Evolutionary conservation across 495 filamentous ascomycete species (phyloP), one percentile per base, ranked within the genome.

Genomic region (Penicillium odoratum): DNA sequence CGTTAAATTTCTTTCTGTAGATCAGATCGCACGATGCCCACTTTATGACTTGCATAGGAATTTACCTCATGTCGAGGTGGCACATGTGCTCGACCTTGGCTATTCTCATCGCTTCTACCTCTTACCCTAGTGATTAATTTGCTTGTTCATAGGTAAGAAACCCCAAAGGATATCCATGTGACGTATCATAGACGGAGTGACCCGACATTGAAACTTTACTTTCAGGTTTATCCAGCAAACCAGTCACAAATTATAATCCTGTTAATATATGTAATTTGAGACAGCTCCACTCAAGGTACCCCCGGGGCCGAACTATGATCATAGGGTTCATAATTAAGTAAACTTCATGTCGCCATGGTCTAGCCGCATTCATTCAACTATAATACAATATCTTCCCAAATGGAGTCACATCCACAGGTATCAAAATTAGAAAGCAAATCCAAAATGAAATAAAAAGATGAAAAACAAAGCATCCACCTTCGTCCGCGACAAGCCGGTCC

Each of bases 371-470:
- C 6, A 46, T 26, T 46, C 28, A 26, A 58, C 51, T 62, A 62
- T 62, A 59, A 36, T 62, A 62, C 60, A 62, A 52, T 53, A 15
- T 47, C 56, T 54, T 34, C 48, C 46, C 46, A 57, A 51, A 57
- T 57, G 48, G 47, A 50, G 31, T 16, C 18, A 25, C 47, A 40
- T 45, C 42, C 46, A 44, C 48, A 51, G 56, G 56, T 52, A 58
- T 58, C 56, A 50, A 38, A 44, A 28, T 36, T 51, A 40, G 31
- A 40, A 1, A 21, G 21, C 33, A n/a, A 51, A 51, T 10, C 15
- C 9, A 29, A n/a, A 30, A 5, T 8, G 29, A 18, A 13, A 44
- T 47, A 55, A 15, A 5, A 33, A 38, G 26, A 47, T 36, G 29
- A 36, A 36, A 33, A 38, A 15, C 13, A 16, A 29, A 31, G 43